Conservation (phyloP, 2,329 filamentous ascomycete species). For the Aureobasidium sp. region DNA sequence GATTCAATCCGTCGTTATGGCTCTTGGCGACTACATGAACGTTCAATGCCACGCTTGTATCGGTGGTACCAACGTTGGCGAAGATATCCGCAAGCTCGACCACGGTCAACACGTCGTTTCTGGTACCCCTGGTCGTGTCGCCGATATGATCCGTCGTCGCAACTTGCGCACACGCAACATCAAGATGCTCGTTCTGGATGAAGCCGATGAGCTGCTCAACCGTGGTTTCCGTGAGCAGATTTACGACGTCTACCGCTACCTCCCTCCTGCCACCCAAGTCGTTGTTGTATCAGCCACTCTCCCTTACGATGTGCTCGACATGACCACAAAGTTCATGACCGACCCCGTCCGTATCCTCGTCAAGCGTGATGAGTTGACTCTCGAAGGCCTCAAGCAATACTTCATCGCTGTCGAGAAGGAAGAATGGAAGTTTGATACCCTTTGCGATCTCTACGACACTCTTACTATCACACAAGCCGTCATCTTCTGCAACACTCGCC, state of each 20-base stretch:
- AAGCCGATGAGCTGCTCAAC: constrained; percentile 75
- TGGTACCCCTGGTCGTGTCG: constrained; percentile 91
- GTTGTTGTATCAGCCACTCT: constrained; percentile 95
- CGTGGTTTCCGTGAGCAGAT: constrained; percentile 97
- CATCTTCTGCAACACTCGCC: constrained; percentile 98
- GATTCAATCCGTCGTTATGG: constrained; percentile 97
- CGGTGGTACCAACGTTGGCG: constrained; percentile 93
- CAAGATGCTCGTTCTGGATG: constrained; percentile 72
- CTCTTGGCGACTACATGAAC: constrained; percentile 99
- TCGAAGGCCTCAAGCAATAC: constrained; percentile 97
- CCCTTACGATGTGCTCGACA: constrained; percentile 94
- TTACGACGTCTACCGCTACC: constrained; percentile 96
- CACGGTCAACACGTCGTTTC: constrained; percentile 97
- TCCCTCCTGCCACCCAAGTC: constrained; percentile 95
- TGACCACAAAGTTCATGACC: constrained; percentile 99
- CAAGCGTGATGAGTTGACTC: constrained; percentile 96
- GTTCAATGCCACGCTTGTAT: constrained; percentile 99
- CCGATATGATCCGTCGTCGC: constrained; percentile 72
- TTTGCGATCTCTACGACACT: constrained; percentile 97
- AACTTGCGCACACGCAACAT: constrained; percentile 67
- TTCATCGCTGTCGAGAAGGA: constrained; percentile 99
- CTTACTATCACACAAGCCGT: constrained; percentile 97
- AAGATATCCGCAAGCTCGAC: constrained; percentile 95
- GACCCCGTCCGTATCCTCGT: constrained; percentile 93
- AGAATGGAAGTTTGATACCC: constrained; percentile 98